Evolutionary conservation across 164 flowering plant genomes (phyloP), one percentile per base, ranked within the genome.

Genomic region (Stephania cephalantha): DNA sequence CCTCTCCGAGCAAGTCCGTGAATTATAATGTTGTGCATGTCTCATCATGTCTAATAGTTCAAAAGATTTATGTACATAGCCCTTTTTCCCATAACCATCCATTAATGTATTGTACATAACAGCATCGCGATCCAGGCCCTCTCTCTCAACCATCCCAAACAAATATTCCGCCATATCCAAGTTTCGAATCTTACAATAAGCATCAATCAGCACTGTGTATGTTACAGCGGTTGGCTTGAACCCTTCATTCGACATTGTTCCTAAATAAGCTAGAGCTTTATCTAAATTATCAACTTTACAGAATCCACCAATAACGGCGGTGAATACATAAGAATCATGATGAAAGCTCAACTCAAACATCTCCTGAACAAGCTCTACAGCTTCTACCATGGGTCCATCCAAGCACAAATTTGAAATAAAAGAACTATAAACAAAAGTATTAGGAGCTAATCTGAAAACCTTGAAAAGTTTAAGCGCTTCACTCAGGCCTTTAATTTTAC

Each of bases 201-300:
- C 9, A 72, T 80, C 82, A 61, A 88, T 77, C 64, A 88, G 77
- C 45, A 81, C 61, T 0, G 86, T 87, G 71, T 81, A 87, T 64
- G 89, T 88, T 10, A 77, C 72, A 69, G 85, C 69, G 72, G 85
- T 68, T 17, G 84, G 88, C 68, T 72, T 78, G 63, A 82, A 68
- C 52, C 89, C 89, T 46, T 70, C 73, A 71, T 83, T 88, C 72
- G 85, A 80, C 88, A 88, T 84, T 74, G 76, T 80, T 2, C 87
- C 85, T 70, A 85, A 80, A 70, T 79, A 83, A 22, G 64, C 66
- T 35, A 79, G 78, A 42, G 89, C 86, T 58, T 17, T 77, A 42
- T 64, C 68, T 1, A 68, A 63, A 46, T 82, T 74, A 22, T 69
- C 73, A 31, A 50, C 44, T 78, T 83, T 83, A 73, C 88, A 85